phyloP scores from a whole-genome alignment of 345 rosid genomes.

The Cardamine resedifolia region DNA sequence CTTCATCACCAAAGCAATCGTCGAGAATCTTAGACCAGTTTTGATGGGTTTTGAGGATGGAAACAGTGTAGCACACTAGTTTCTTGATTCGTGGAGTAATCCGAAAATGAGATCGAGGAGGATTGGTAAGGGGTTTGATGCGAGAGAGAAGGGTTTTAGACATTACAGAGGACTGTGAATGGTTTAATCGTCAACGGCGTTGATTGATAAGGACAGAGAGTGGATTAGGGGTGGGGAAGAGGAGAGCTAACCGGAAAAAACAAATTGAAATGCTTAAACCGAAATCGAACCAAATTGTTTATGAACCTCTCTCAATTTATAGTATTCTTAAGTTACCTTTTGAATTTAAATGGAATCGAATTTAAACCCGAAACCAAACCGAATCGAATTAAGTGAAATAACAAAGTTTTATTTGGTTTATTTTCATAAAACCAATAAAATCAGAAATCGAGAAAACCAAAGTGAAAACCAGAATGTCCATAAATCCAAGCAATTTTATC shows the following conservation, averaged over 20 bases:
- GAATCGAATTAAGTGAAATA: neutral
- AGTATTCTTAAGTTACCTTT: no score
- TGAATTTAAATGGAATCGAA: neutral
- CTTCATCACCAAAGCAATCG: conserved; percentile 32
- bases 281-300: neutral
- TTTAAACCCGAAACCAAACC: neutral
- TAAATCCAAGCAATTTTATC: neutral
- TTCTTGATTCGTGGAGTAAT: conserved; percentile 41
- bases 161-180: conserved; percentile 41
- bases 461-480: neutral
- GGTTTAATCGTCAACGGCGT: conserved; percentile 17
- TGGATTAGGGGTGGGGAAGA: neutral
- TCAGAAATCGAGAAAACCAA: neutral
- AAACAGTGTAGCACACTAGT: conserved; percentile 49
- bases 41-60: conserved; percentile 54
- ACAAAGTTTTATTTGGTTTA: no score
- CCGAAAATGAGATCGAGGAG: conserved; percentile 31
- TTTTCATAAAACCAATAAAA: neutral
- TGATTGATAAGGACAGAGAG: conserved; percentile 2
- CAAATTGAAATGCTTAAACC: neutral
- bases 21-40: conserved; percentile 52
- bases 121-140: conserved; percentile 55
- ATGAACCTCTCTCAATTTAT: neutral
- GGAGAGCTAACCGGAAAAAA: neutral
- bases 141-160: conserved; percentile 74